A percentile compares a stretch with the other conserved stretches of the same genome.
phyloP scores from a whole-genome alignment of 495 filamentous ascomycete genomes.

The Neurospora intermedia region DNA sequence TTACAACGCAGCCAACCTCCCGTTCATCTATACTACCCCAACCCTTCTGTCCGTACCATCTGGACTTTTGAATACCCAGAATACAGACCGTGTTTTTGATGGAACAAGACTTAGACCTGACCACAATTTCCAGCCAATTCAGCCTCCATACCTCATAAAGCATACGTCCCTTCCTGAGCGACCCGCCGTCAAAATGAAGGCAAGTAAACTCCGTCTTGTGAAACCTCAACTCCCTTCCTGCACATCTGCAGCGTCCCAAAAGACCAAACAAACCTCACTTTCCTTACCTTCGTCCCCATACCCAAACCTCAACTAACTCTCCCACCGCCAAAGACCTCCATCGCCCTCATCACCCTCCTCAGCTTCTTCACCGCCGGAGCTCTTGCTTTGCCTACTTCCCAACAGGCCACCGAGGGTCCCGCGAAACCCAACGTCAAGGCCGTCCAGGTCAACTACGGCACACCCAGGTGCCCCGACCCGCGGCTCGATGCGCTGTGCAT shows the following conservation, averaged over 20 bases:
- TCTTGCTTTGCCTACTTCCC: background rate
- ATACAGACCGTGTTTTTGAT: background rate
- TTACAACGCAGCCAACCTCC: background rate
- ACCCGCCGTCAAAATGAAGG: background rate
- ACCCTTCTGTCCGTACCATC: background rate
- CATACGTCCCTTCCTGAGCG: background rate
- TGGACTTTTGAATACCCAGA: background rate
- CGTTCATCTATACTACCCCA: background rate
- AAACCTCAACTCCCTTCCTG: background rate
- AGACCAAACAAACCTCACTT: background rate
- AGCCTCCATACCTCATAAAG: background rate
- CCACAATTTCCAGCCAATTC: background rate
- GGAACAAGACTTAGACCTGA: background rate
- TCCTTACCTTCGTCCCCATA: background rate
- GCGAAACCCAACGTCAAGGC: background rate
- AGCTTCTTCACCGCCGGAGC: background rate
- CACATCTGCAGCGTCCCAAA: no score
- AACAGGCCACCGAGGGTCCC: background rate
- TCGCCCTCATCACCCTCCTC: background rate
- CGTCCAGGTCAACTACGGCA: constrained; percentile 2
- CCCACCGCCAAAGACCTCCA: background rate
- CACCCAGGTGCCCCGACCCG: constrained; percentile 8
- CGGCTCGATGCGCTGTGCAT: constrained; percentile 10
- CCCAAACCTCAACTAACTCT: background rate
- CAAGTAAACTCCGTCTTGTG: background rate